phyloP scores from a whole-genome alignment of 2,329 filamentous ascomycete species.

The Ceratocystiopsis brevicomis region DNA sequence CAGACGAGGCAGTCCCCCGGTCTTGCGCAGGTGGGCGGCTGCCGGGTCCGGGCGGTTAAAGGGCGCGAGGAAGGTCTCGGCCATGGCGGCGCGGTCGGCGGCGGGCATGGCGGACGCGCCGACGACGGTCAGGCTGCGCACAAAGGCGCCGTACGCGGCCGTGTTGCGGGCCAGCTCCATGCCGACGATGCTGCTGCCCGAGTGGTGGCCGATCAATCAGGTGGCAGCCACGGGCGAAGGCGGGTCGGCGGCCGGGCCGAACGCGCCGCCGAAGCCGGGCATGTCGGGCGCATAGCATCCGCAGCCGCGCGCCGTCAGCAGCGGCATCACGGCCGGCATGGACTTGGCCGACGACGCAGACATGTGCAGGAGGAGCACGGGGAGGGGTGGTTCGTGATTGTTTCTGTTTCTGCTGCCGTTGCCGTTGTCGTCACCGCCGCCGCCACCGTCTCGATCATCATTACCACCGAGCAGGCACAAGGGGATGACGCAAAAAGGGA shows the following conservation, averaged over 20 bases:
- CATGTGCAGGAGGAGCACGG: constrained; percentile 7
- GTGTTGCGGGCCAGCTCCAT: constrained; percentile 6
- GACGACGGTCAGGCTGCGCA: constrained; percentile 2
- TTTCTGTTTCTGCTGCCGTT: neutral
- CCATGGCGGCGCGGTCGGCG: neutral
- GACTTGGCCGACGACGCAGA: constrained; percentile 7
- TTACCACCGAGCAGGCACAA: no score
- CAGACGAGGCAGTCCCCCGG: constrained; percentile 1
- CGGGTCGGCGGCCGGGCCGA: constrained; percentile 6
- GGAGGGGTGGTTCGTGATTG: neutral
- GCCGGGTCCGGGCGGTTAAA: neutral
- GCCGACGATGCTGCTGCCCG: constrained; percentile 7
- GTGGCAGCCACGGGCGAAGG: constrained; percentile 3
- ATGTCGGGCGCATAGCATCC: constrained; percentile 9
- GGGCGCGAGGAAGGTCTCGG: constrained; percentile 1
- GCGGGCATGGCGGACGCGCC: constrained; percentile 1
- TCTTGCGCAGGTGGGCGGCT: neutral
- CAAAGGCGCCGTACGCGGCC: neutral
- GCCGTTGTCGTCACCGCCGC: neutral
- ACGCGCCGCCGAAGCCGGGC: constrained; percentile 9
- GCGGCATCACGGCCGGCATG: constrained; percentile 3
- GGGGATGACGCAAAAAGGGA: no score
- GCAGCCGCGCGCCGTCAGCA: constrained; percentile 4
- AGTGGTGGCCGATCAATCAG: constrained; percentile 8
- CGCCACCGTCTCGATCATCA: no score